Percentiles rank a stretch among this genome's conserved stretches.
These are phyloP conservation scores for Plasmodium cynomolgi DNA, from an alignment of 169 alveolate species.

Conservation along the genomic window DNA sequence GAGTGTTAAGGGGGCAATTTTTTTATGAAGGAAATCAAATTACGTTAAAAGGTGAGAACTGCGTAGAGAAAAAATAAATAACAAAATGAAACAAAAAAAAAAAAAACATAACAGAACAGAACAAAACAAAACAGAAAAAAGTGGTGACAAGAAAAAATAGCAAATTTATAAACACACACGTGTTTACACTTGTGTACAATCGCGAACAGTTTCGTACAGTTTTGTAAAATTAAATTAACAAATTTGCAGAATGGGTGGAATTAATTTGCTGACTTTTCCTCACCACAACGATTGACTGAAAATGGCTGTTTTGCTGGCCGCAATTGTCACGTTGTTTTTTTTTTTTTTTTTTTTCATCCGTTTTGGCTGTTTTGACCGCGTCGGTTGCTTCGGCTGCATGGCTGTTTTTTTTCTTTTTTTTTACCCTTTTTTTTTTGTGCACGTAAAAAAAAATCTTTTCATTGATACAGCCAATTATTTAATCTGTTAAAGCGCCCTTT, in stretches of 20 bases:
- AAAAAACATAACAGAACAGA: neutral
- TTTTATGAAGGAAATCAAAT: conserved; percentile 18
- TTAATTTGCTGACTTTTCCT: conserved; percentile 8
- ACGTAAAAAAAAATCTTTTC: conserved; percentile 25
- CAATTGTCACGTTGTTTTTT: neutral
- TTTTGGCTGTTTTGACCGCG: neutral
- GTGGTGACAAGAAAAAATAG: neutral
- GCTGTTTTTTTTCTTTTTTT: neutral
- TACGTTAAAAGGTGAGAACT: conserved; percentile 12
- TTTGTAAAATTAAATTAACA: conserved; percentile 20
- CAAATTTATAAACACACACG: conserved; percentile 1
- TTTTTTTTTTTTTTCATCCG: neutral
- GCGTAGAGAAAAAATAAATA: conserved; percentile 32
- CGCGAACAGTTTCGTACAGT: neutral
- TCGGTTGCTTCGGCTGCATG: neutral
- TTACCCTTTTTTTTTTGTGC: conserved; percentile 38
- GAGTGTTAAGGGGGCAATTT: neutral
- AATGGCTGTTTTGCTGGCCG: neutral
- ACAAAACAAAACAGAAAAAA: neutral
- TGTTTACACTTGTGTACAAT: neutral
- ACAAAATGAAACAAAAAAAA: neutral
- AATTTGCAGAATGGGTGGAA: neutral
- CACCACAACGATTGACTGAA: neutral
- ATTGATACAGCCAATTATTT: conserved; percentile 25
- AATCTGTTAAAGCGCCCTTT: neutral